Percentiles rank a stretch among this genome's conserved stretches.
phyloP scores from a whole-genome alignment of 2,329 filamentous ascomycete genomes.

The Talaromyces sp. region DNA sequence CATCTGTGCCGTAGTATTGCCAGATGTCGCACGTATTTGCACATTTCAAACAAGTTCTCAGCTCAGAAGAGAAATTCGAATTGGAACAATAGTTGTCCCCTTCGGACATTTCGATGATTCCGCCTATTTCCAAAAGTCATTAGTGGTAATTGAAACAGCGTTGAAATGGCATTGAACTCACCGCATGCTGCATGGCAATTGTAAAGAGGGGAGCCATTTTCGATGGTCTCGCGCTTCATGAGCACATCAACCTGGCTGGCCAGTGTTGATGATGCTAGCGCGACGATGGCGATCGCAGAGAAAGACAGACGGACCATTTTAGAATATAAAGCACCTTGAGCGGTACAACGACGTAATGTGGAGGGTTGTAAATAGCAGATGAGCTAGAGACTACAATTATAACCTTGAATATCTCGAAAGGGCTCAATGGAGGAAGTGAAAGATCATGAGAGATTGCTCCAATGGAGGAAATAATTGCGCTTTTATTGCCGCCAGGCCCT shows the following conservation, averaged over 20 bases:
- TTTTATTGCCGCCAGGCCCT: no score
- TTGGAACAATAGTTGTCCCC: conserved; percentile 29
- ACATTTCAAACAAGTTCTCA: conserved; percentile 44
- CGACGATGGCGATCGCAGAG: background rate
- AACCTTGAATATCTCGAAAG: background rate
- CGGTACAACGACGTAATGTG: no score
- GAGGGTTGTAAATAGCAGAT: no score
- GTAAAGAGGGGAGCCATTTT: conserved; percentile 35
- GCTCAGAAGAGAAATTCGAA: conserved; percentile 29
- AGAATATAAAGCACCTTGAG: background rate
- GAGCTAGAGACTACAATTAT: background rate
- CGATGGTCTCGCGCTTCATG: conserved; percentile 4
- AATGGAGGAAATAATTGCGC: no score
- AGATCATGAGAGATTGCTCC: no score
- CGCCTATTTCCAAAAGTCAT: conserved; percentile 2
- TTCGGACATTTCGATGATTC: conserved; percentile 2
- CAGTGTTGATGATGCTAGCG: conserved; percentile 4
- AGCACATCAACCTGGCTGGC: conserved; percentile 8
- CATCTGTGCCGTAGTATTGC: conserved; percentile 46
- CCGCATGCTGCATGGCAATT: conserved; percentile 40
- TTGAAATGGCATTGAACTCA: conserved; percentile 13
- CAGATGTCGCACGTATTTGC: conserved; percentile 50
- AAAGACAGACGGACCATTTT: background rate
- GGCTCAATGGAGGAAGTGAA: no score
- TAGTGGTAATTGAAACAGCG: background rate